A percentile compares a stretch with the other conserved stretches of the same genome.
These are phyloP conservation scores for Psidium friedrichsthalianum DNA, from an alignment of 345 rosid species.

Conservation along the genomic window DNA sequence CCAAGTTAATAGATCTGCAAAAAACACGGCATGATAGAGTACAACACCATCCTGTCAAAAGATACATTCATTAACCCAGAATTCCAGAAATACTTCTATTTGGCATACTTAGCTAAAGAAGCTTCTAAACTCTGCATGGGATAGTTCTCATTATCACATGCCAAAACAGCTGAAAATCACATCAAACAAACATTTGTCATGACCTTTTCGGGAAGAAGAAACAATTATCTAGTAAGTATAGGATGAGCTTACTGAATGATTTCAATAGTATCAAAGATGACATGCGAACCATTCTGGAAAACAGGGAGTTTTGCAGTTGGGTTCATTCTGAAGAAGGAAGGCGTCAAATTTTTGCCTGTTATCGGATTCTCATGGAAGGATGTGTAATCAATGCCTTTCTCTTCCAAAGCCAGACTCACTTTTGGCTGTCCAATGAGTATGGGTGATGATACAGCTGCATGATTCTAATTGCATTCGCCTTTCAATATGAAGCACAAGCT, in stretches of 20 bases:
- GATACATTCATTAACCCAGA: neutral
- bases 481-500: neutral
- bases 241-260: constrained; percentile 53
- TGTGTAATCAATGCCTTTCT: constrained; percentile 85
- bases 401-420: constrained; percentile 82
- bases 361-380: constrained; percentile 80
- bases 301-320: constrained; percentile 63
- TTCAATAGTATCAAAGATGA: constrained; percentile 66
- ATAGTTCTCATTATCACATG: neutral
- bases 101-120: neutral
- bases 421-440: constrained; percentile 74
- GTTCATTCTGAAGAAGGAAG: constrained; percentile 77
- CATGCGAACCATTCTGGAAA: constrained; percentile 68
- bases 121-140: neutral
- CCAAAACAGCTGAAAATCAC: neutral
- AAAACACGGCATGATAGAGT: neutral
- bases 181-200: neutral
- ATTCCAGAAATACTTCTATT: neutral
- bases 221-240: neutral
- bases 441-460: constrained; percentile 98
- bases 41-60: neutral
- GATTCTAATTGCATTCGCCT: neutral
- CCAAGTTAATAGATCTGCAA: neutral
- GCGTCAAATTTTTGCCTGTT: constrained; percentile 68
- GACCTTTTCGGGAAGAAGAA: neutral